Evolutionary conservation across 768 basidiomycete genomes (phyloP).

Genomic region (Hemileccinum impolitum): DNA sequence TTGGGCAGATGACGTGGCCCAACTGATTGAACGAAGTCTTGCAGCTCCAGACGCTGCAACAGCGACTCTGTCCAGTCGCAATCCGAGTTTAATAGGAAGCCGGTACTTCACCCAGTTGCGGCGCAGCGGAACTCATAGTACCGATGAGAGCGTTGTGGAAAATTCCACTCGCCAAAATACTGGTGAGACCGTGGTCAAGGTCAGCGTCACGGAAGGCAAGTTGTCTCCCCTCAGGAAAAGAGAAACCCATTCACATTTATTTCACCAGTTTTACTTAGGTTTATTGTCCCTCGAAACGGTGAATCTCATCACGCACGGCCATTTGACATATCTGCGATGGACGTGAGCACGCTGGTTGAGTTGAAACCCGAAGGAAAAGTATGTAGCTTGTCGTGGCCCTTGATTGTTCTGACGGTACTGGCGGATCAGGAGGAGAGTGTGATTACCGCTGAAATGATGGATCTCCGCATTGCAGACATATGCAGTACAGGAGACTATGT

Average conservation of each 20-base stretch:
- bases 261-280: constrained; percentile 36
- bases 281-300: constrained; percentile 48
- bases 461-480: constrained; percentile 54
- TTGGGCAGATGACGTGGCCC: constrained; percentile 84
- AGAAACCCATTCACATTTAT: neutral
- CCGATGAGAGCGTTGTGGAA: constrained; percentile 37
- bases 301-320: constrained; percentile 35
- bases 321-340: constrained; percentile 58
- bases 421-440: constrained; percentile 62
- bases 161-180: constrained; percentile 17
- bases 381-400: constrained; percentile 8
- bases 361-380: constrained; percentile 73
- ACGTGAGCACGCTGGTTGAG: constrained; percentile 62
- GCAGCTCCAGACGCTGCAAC: constrained; percentile 18
- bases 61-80: constrained; percentile 41
- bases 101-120: constrained; percentile 58
- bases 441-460: constrained; percentile 59
- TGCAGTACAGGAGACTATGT: constrained; percentile 30
- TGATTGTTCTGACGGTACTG: constrained; percentile 2
- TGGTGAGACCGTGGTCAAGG: constrained; percentile 49
- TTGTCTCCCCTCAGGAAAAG: neutral
- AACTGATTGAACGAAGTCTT: constrained; percentile 53
- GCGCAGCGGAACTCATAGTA: constrained; percentile 38
- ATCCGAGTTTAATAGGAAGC: constrained; percentile 74
- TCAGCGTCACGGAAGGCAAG: constrained; percentile 45